Evolutionary conservation across 768 basidiomycete genomes (phyloP), one percentile per base, ranked within the genome.

Genomic region (Tulasnella sp.): DNA sequence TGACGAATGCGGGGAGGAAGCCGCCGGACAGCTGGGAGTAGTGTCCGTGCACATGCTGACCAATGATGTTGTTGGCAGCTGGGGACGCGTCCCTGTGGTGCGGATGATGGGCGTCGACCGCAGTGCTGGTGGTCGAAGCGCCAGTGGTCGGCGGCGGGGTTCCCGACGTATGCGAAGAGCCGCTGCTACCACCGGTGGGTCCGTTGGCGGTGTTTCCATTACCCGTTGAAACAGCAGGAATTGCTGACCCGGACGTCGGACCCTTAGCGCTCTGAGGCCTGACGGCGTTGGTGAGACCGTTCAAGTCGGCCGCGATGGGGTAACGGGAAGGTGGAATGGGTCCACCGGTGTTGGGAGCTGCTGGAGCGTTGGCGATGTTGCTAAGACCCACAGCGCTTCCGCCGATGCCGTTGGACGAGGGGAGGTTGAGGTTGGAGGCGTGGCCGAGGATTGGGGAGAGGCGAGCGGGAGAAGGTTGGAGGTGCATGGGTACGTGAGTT

Each of bases 321-420:
- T 90, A 90, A 67, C 86, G 85, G 11, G 89, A 90, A 14, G 90
- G 88, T 1, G 89, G 84, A 44, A 89, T 80, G 34, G n/a, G 12
- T 34, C 39, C 64, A 39, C 36, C 39, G 22, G 14, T 34, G 1
- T 29, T 5, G n/a, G 71, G 26, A 17, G 71, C n/a, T n/a, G 71
- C 3, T 22, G 22, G n/a, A n/a, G n/a, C 2, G 26, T 22, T 32
- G n/a, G 29, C 69, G 37, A 36, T 6, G 42, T 62, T 62, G 52
- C 69, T 70, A 16, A 70, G 52, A 16, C 69, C 69, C 12, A 44
- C 69, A 6, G 69, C 69, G 17, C 42, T 47, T 32, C 69, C 69
- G 22, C 47, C 47, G 41, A 70, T 52, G 22, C 69, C 69, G 42
- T 70, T 70, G 44, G 69, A 47, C 17, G 69, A 52, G 5, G 71